Base-by-base conservation (phyloP, 345 rosid species). In the Heritiera fomes region DNA sequence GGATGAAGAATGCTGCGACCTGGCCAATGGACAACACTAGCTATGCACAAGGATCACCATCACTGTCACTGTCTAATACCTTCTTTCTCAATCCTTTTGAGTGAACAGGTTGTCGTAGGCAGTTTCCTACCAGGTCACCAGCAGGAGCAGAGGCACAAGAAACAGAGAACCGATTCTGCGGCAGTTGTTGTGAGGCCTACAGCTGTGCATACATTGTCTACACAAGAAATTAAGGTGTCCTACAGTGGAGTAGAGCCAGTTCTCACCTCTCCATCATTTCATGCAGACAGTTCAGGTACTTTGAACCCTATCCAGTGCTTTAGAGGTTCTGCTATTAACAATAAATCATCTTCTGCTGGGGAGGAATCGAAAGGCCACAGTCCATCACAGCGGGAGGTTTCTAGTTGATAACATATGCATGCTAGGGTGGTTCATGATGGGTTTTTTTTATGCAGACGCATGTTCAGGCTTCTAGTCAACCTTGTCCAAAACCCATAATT, bases 41-140 rank as follows among this genome's bases (percentile, higher is more conserved):
- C 40, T 61, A 9, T 3, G 2, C 4, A 30, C 46, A 17, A 71
- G 30, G 28, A 53, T 34, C 45, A 17, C 8, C 18, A 47, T 53
- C 58, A 45, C 7, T 17, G 49, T 70, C 69, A 45, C 7, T 17
- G 49, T 70, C 61, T 81, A 73, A 77, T 76, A 71, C 74, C 9
- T 75, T 82, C 61, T 82, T 52, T 68, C 60, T 82, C 75, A 82
- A 80, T 60, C 76, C 76, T 68, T 79, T n/a, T 30, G 23, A 7
- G 40, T 11, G 62, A 52, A 71, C 89, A 95, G 97, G 93, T 95
- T 41, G 88, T 93, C 40, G 87, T 93, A 38, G 98, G 93, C 70
- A 93, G 91, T 81, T 93, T 95, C 78, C 65, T 89, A 66, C 89
- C 87, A 2, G 96, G 95, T 77, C 92, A 93, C 62, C 93, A 86